Conservation (phyloP, 768 basidiomycete genomes). For the Boletus fagicola region DNA sequence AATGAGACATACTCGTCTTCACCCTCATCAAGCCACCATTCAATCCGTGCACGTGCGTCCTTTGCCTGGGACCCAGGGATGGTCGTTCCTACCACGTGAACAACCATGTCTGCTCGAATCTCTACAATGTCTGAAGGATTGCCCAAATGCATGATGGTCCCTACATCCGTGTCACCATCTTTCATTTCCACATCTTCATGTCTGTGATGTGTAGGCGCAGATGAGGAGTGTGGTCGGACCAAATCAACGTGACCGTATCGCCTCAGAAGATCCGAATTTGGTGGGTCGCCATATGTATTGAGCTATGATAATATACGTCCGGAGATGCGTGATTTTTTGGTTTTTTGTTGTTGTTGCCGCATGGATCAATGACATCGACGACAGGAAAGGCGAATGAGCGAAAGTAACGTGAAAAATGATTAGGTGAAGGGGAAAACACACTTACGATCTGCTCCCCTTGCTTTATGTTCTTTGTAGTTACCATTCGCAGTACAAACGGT, state of each 20-base stretch:
- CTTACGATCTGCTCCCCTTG: slow-evolving; percentile 86
- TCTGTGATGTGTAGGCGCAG: neutral
- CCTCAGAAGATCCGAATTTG: slow-evolving; percentile 91
- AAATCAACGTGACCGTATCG: slow-evolving; percentile 92
- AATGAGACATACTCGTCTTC: slow-evolving; percentile 74
- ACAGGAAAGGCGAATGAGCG: neutral
- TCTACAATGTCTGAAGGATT: slow-evolving; percentile 84
- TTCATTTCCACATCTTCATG: slow-evolving; percentile 15
- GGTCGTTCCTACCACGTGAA: slow-evolving; percentile 37
- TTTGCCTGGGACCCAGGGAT: slow-evolving; percentile 10
- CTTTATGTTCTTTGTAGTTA: slow-evolving; percentile 69
- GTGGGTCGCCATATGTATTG: slow-evolving; percentile 94
- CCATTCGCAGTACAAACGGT: slow-evolving; percentile 69
- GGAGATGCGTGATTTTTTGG: neutral
- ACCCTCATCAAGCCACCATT: slow-evolving; percentile 92
- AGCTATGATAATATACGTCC: slow-evolving; percentile 46
- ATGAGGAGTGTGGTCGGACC: slow-evolving; percentile 49
- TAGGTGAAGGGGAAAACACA: slow-evolving; percentile 1
- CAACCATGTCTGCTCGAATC: slow-evolving; percentile 66
- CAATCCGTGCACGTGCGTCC: slow-evolving; percentile 49
- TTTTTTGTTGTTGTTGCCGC: neutral
- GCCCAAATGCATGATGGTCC: slow-evolving; percentile 36
- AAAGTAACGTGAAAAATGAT: neutral
- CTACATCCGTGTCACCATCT: slow-evolving; percentile 18
- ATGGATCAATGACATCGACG: neutral